Conservation (phyloP, 2,329 filamentous ascomycete genomes). For the Westerdykella sp. region DNA sequence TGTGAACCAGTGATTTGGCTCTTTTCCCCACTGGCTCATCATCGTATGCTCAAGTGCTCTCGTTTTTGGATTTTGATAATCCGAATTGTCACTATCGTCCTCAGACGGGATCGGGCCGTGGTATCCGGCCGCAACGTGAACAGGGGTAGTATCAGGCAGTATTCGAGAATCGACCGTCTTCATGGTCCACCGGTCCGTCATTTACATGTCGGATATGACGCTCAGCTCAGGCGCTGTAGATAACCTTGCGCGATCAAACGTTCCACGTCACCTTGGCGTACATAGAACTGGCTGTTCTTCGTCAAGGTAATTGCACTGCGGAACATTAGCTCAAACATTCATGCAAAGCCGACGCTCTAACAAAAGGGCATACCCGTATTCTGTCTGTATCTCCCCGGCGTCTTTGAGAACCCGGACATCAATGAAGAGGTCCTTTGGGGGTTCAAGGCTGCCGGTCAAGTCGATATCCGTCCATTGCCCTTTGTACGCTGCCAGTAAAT, state of each 20-base stretch:
- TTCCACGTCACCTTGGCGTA: slow-evolving; percentile 92
- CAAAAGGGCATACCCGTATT: slow-evolving; percentile 71
- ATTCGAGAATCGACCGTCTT: no score
- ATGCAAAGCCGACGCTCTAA: not conserved
- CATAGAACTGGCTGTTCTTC: slow-evolving; percentile 97
- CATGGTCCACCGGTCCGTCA: no score
- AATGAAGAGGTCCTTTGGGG: slow-evolving; percentile 92
- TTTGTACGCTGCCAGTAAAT: slow-evolving; percentile 92
- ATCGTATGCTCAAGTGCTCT: no score
- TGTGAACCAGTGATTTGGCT: no score
- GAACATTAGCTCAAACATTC: not conserved
- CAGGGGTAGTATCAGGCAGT: no score
- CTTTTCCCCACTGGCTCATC: no score
- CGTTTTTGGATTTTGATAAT: not conserved
- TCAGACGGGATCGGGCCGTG: not conserved
- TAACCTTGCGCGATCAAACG: slow-evolving; percentile 91
- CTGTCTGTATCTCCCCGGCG: slow-evolving; percentile 96
- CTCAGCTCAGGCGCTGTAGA: slow-evolving; percentile 75
- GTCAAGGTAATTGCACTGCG: slow-evolving; percentile 87
- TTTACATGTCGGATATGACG: no score
- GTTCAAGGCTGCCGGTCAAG: slow-evolving; percentile 85
- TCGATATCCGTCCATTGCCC: slow-evolving; percentile 98
- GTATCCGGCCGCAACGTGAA: no score
- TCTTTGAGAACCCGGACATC: slow-evolving; percentile 94
- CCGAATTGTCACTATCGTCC: not conserved